These are phyloP conservation scores for Aspergillus coremiiformis DNA, from an alignment of 495 filamentous ascomycete species.

Conservation along the genomic window DNA sequence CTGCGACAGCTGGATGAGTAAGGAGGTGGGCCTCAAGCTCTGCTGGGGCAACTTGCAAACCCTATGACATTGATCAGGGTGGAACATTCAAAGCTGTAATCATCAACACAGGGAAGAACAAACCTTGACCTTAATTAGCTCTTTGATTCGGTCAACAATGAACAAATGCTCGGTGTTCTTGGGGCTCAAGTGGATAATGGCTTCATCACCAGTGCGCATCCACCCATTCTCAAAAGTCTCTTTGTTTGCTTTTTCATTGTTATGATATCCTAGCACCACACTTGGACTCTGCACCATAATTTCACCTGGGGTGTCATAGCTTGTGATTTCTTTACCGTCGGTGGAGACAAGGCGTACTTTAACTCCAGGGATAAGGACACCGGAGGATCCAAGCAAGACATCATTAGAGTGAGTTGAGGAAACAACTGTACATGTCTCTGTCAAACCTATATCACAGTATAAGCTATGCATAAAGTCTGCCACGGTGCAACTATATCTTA, in stretches of 20 bases:
- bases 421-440: constrained; percentile 74
- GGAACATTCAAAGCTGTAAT: neutral
- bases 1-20: constrained; percentile 69
- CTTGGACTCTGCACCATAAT: constrained; percentile 69
- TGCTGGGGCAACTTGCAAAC: constrained; percentile 83
- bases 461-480: constrained; percentile 1
- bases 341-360: constrained; percentile 63
- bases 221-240: constrained; percentile 77
- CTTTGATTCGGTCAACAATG: constrained; percentile 86
- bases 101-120: constrained; percentile 10
- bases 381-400: constrained; percentile 65
- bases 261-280: constrained; percentile 74
- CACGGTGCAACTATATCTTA: constrained; percentile 23
- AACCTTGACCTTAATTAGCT: constrained; percentile 91
- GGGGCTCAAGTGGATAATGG: constrained; percentile 55
- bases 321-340: constrained; percentile 69
- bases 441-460: constrained; percentile 49
- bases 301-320: constrained; percentile 72
- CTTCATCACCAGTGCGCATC: constrained; percentile 85
- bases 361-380: constrained; percentile 59
- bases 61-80: constrained; percentile 38
- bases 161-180: constrained; percentile 68
- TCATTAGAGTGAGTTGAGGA: constrained; percentile 57
- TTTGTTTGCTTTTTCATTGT: constrained; percentile 73
- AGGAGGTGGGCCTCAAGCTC: constrained; percentile 87